Conservation (phyloP, 768 basidiomycete species). For the Podaxis mareebaensis region DNA sequence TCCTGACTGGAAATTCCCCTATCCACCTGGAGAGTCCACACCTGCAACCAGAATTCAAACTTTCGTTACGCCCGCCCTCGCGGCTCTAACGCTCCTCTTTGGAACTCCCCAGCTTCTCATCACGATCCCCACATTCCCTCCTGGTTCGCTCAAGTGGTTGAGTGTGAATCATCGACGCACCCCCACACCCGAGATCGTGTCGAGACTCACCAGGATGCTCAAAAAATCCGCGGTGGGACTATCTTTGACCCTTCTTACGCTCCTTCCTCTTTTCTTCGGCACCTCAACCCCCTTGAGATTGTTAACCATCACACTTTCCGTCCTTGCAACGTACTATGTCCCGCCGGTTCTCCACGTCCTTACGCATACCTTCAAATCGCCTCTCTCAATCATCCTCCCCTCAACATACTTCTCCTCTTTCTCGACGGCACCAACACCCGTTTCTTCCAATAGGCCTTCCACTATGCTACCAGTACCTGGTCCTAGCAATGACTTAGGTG, state of each 20-base stretch:
- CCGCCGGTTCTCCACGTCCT: slow-evolving; percentile 81
- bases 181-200: neutral
- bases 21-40: slow-evolving; percentile 16
- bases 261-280: slow-evolving; percentile 33
- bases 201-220: slow-evolving; percentile 16
- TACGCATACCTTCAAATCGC: slow-evolving; percentile 82
- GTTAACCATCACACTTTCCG: slow-evolving; percentile 49
- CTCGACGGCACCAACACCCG: neutral
- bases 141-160: slow-evolving; percentile 26
- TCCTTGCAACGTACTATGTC: slow-evolving; percentile 60
- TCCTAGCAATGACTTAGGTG: neutral
- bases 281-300: slow-evolving; percentile 20
- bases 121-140: slow-evolving; percentile 55
- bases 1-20: slow-evolving; percentile 3
- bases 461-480: slow-evolving; percentile 8
- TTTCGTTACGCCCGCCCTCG: slow-evolving; percentile 40
- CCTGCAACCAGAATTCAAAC: slow-evolving; percentile 29
- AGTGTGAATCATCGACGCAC: neutral
- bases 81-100: slow-evolving; percentile 53
- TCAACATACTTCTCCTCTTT: slow-evolving; percentile 23
- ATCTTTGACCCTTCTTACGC: slow-evolving; percentile 43
- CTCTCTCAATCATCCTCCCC: slow-evolving; percentile 80
- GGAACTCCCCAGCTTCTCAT: slow-evolving; percentile 61
- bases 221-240: slow-evolving; percentile 39
- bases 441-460: neutral